Percentiles rank a stretch among this genome's conserved stretches.
Evolutionary conservation across 208 protist species (phyloP).

Genomic region (Trichomonas vaginalis): DNA sequence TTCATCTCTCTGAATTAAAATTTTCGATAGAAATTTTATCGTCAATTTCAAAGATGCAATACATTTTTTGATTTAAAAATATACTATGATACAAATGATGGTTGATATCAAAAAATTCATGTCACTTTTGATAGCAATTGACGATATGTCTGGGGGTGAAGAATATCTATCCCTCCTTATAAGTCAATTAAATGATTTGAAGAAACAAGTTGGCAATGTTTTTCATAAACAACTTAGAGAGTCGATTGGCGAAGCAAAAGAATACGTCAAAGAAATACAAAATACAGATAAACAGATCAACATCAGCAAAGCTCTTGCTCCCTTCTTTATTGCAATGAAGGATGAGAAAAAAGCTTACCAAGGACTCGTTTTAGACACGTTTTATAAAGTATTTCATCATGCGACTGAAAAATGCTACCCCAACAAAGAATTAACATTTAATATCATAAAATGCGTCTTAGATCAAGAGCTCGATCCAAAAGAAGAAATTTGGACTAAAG

Average conservation of each 20-base stretch:
- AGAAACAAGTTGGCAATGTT: neutral
- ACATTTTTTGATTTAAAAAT: neutral
- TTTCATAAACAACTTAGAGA: neutral
- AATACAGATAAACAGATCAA: neutral
- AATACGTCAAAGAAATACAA: neutral
- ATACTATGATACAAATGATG: neutral
- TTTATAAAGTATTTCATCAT: neutral
- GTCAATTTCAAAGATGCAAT: neutral
- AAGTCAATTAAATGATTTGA: neutral
- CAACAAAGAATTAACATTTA: neutral
- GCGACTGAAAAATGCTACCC: neutral
- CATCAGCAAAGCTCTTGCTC: neutral
- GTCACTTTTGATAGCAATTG: neutral
- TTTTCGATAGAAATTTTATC: neutral
- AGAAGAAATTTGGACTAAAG: neutral
- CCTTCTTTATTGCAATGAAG: neutral
- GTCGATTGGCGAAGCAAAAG: neutral
- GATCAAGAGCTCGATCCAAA: too few species aligned
- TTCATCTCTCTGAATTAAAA: neutral
- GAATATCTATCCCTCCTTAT: neutral
- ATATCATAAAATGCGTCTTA: neutral
- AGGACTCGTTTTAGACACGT: neutral
- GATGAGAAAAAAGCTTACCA: neutral
- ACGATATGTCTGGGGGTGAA: neutral
- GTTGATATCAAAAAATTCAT: neutral